Base-by-base conservation (phyloP, 148 eudicot genomes). In the Bassia scoparia region DNA sequence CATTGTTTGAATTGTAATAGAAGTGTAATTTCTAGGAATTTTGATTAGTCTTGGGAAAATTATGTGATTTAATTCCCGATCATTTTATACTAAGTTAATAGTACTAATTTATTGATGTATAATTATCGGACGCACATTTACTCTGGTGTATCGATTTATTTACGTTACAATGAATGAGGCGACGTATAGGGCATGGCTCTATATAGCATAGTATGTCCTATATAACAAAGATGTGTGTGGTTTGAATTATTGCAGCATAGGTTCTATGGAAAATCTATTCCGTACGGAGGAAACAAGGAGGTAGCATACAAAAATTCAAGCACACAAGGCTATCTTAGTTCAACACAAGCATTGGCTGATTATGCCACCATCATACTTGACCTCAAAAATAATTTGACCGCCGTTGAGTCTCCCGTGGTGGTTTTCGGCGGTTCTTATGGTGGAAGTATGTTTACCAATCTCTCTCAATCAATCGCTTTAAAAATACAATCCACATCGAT, bases 381-480 rank as follows among this genome's bases (percentile, higher is more conserved):
- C 76, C 87, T 92, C 18, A 92, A 92, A 74, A 82, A 70, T 35
- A 92, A 92, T 76, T 74, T 92, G 70, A 70, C 88, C 7, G 95
- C 97, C 24, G 44, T 16, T 49, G 83, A 89, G 7, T 88, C 86
- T 54, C 97, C 97, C 30, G 96, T 92, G 6, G 80, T 92, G 17
- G 97, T 92, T 29, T 92, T 92, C 74, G 97, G 97, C 73, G 97
- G 97, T 68, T 92, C 97, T 72, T 92, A 89, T 70, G 97, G 97
- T 31, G 97, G 97, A 86, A 92, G 97, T 92, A 78, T 26, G 92
- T 46, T 21, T 12, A 6, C 20, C 65, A 56, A 30, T 62, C 9
- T 41, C 12, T 8, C 46, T 41, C 12, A n/a, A n/a, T n/a, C n/a
- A n/a, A n/a, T n/a, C n/a, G n/a, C n/a, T n/a, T n/a, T n/a, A n/a